Evolutionary conservation across 805 yeast genomes (phyloP), one percentile per base, ranked within the genome.

Genomic region (Komagataella kurtzmanii): DNA sequence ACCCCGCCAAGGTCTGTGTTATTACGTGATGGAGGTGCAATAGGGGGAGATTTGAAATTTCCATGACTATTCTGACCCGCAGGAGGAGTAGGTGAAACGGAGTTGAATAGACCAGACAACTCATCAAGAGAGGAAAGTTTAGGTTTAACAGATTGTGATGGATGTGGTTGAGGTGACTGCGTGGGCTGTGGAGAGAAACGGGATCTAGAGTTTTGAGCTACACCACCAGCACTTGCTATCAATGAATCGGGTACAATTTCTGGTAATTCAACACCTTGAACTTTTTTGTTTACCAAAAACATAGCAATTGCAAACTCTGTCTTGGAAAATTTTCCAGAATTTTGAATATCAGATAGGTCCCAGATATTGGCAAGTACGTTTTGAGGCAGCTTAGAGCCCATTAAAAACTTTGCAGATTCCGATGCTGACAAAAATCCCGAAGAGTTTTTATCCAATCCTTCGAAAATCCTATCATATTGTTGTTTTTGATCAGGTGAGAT

Each of bases 321-420:
- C 59, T 77, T 80, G 49, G 87, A 75, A 61, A 93, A 88, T 46
- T 76, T 76, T 23, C 97, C 97, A 47, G 86, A 80, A 65, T 88
- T 88, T 57, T 87, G 85, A 55, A 88, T 76, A 64, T 93, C 97
- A 7, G 98, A 80, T 58, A 93, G 73, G 67, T 93, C 99, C 99
- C 99, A 93, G 46, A 91, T 81, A 21, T 80, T 70, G 1, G 98
- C 99, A 55, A 93, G 75, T 18, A 80, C 81, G 50, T 87, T 90
- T 60, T 90, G 96, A 50, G 82, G 76, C 54, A 93, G 76, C 55
- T 87, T 85, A 2, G 98, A 91, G 7, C 93, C 85, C 74, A 88
- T 81, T 59, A 93, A 78, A 63, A 90, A 88, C 6, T 85, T 83
- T 6, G 96, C 99, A 47, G 93, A 88, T 57, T 88, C 88, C 54